These are phyloP conservation scores for Rhodotorula diobovata DNA, from an alignment of 768 basidiomycete species.

Conservation along the genomic window DNA sequence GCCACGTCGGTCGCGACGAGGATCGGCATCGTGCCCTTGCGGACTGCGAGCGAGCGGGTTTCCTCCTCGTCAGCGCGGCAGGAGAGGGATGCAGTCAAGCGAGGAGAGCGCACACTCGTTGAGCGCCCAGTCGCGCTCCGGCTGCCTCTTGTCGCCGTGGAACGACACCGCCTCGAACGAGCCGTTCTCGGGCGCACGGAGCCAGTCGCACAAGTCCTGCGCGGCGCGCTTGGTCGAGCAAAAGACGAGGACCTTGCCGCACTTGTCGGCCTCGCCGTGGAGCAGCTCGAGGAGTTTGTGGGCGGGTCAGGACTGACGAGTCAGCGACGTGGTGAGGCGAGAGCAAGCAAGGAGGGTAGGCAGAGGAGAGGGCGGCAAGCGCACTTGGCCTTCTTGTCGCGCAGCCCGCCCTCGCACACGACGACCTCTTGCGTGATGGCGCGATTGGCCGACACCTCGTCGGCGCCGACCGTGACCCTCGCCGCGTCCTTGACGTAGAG, in stretches of 20 bases:
- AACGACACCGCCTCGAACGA: conserved; percentile 98
- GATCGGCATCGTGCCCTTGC: conserved; percentile 60
- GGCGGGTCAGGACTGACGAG: conserved; percentile 52
- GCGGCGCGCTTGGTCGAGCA: conserved; percentile 94
- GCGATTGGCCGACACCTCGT: conserved; percentile 49
- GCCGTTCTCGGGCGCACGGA: conserved; percentile 57
- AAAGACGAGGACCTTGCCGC: conserved; percentile 97
- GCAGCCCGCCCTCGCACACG: conserved; percentile 84
- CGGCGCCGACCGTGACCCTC: conserved; percentile 96
- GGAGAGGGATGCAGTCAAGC: not conserved
- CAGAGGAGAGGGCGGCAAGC: not conserved
- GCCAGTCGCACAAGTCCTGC: conserved; percentile 84
- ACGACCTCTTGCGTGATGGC: conserved; percentile 83
- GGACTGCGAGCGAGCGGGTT: not conserved
- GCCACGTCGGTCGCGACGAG: conserved; percentile 98
- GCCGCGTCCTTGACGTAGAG: conserved; percentile 93
- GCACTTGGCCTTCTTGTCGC: conserved; percentile 56
- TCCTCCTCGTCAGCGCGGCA: not conserved
- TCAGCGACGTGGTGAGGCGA: not conserved
- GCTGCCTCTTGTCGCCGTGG: conserved; percentile 98
- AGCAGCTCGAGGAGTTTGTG: conserved; percentile 74
- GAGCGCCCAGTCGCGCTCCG: conserved; percentile 96
- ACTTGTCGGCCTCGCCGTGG: conserved; percentile 87
- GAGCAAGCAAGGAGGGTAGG: too few species aligned
- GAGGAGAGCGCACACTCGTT: conserved; percentile 72